Evolutionary conservation across 805 yeast species (phyloP).

Genomic region (Sungouiozyma intestinalis): DNA sequence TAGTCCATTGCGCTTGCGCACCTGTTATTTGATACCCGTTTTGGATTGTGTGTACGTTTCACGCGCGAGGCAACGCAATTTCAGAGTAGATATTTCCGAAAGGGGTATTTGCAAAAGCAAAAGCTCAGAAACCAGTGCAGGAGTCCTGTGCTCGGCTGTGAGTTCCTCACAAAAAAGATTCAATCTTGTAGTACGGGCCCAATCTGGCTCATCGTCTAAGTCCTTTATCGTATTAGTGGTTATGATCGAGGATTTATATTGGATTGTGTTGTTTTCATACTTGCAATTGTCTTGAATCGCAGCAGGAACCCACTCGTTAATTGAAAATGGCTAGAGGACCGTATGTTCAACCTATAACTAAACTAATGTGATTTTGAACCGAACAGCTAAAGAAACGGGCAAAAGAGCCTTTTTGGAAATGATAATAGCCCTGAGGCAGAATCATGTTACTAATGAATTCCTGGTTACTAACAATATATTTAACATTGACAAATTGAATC

Average conservation of each 20-base stretch:
- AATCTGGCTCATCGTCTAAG: neutral
- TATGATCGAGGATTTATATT: neutral
- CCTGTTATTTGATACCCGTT: too few species aligned
- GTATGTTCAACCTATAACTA: constrained; percentile 35
- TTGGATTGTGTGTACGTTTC: too few species aligned
- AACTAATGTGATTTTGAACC: neutral
- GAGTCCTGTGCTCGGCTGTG: neutral
- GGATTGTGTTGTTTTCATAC: neutral
- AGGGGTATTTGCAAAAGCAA: too few species aligned
- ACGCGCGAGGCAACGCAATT: too few species aligned
- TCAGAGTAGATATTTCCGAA: too few species aligned
- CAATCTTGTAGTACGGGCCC: neutral
- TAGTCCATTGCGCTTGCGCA: too few species aligned
- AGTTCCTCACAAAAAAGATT: neutral
- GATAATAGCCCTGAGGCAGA: neutral
- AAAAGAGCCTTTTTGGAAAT: neutral
- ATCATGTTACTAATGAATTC: neutral
- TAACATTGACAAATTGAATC: constrained; percentile 32
- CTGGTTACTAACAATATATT: neutral
- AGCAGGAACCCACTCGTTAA: constrained; percentile 3
- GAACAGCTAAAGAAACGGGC: too few species aligned
- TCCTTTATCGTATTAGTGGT: neutral
- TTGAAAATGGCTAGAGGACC: constrained; percentile 70
- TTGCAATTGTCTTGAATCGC: neutral
- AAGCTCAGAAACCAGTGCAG: neutral